Percentiles rank a stretch among this genome's conserved stretches.
These are phyloP conservation scores for Datisca glomerata DNA, from an alignment of 306 rosid genomes.

Conservation along the genomic window DNA sequence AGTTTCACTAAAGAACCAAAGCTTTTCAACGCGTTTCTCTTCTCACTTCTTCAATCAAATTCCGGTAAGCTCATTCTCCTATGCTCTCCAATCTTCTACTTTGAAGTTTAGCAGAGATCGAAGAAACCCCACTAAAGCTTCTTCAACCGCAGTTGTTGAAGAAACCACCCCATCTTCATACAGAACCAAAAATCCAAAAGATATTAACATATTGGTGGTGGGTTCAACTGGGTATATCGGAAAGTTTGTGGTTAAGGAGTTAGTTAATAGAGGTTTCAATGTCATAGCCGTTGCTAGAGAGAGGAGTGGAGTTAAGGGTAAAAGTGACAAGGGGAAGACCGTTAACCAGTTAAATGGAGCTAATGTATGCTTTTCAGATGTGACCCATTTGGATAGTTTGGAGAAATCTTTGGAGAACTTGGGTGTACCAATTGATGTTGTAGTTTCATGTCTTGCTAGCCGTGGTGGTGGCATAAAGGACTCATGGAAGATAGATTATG, in stretches of 20 bases:
- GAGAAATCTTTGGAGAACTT: conserved; percentile 36
- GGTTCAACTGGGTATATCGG: conserved; percentile 98
- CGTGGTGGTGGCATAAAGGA: conserved; percentile 85
- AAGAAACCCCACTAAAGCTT: conserved; percentile 33
- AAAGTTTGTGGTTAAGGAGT: conserved; percentile 72
- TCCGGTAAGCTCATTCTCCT: conserved; percentile 33
- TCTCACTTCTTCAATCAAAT: conserved; percentile 39
- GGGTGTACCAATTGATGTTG: conserved; percentile 58
- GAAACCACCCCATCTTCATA: conserved; percentile 32
- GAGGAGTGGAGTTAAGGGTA: conserved; percentile 73
- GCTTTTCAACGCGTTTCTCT: conserved; percentile 26
- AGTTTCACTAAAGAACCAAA: conserved; percentile 32
- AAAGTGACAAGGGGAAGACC: conserved; percentile 41
- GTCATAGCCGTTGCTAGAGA: conserved; percentile 77
- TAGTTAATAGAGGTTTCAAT: conserved; percentile 68
- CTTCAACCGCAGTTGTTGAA: conserved; percentile 26
- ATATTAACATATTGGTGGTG: conserved; percentile 58
- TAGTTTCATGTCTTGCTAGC: conserved; percentile 93
- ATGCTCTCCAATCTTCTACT: conserved; percentile 18
- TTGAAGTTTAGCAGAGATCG: conserved; percentile 25
- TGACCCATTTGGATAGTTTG: conserved; percentile 50
- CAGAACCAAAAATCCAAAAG: conserved; percentile 61
- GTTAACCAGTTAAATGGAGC: conserved; percentile 57
- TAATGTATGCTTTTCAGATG: conserved; percentile 74
- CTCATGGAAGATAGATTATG: conserved; percentile 94